Evolutionary conservation across 2,329 filamentous ascomycete species (phyloP).

Genomic region (Lecanoromycetidae sp.): DNA sequence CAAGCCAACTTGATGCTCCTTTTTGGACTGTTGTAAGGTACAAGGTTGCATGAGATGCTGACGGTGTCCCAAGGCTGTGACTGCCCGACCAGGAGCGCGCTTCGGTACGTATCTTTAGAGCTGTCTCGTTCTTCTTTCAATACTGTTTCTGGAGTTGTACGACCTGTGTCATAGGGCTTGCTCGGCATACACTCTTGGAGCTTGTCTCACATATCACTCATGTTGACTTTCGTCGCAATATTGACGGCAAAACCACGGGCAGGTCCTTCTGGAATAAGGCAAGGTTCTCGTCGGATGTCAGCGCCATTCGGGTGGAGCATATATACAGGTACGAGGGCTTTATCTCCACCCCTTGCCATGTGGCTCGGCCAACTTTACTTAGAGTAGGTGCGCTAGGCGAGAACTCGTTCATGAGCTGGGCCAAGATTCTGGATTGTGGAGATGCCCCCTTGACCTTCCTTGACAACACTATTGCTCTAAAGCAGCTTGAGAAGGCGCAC

Average conservation of each 20-base stretch:
- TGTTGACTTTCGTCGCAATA: no score
- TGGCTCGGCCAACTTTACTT: no score
- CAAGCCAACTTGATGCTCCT: no score
- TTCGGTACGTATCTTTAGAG: no score
- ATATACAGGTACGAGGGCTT: conserved; percentile 33
- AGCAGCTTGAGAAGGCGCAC: conserved; percentile 41
- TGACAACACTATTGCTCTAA: conserved; percentile 43
- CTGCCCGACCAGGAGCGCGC: conserved; percentile 36
- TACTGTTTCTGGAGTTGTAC: no score
- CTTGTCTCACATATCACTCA: no score
- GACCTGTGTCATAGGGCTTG: no score
- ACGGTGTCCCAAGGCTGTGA: no score
- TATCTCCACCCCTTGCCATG: neutral
- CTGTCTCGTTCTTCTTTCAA: no score
- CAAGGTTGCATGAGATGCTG: neutral
- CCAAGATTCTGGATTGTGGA: conserved; percentile 43
- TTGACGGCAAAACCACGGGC: no score
- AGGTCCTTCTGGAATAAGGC: conserved; percentile 39
- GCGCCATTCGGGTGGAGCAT: conserved; percentile 33
- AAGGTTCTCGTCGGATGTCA: conserved; percentile 38
- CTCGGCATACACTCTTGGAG: no score
- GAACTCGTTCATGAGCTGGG: conserved; percentile 37
- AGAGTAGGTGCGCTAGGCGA: conserved; percentile 18
- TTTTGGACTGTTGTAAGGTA: neutral
- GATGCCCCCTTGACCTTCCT: conserved; percentile 41